phyloP scores from a whole-genome alignment of 148 eudicot genomes.

The Pouteria glomerata region DNA sequence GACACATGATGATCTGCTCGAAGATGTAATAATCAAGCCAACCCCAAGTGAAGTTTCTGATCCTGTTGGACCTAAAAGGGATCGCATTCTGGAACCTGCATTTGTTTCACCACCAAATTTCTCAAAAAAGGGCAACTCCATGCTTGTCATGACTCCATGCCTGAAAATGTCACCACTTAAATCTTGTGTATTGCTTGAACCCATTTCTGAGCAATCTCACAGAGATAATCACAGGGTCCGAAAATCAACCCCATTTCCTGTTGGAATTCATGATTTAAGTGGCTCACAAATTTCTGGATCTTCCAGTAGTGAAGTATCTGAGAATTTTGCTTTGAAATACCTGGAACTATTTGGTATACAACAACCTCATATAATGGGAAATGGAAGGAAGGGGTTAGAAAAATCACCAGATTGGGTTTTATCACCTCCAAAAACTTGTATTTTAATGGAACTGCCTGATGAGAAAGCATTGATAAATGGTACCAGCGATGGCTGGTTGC shows the following conservation, averaged over 20 bases:
- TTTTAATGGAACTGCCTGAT: constrained; percentile 67
- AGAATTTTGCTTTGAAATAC: constrained; percentile 41
- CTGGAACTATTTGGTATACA: constrained; percentile 62
- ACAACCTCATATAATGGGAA: constrained; percentile 24
- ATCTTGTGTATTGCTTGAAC: constrained; percentile 63
- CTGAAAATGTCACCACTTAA: constrained; percentile 61
- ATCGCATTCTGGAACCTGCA: constrained; percentile 16
- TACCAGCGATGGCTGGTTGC: constrained; percentile 17
- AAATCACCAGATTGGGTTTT: constrained; percentile 70
- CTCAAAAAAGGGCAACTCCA: constrained; percentile 21
- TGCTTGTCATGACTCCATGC: constrained; percentile 56
- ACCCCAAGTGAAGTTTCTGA: constrained; percentile 17
- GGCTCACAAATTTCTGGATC: constrained; percentile 48
- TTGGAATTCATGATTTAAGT: constrained; percentile 22
- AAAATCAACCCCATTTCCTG: constrained; percentile 68
- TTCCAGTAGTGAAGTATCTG: constrained; percentile 34
- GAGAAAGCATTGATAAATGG: constrained; percentile 30
- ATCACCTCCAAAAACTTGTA: constrained; percentile 93
- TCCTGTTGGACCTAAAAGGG: constrained; percentile 19
- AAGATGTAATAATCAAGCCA: constrained; percentile 20
- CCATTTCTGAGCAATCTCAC: constrained; percentile 28
- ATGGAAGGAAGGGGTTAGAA: constrained; percentile 37
- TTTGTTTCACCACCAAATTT: constrained; percentile 30
- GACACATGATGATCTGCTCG: constrained; percentile 14
- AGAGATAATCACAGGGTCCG: constrained; percentile 26